These are phyloP conservation scores for Candida suzukii DNA, from an alignment of 805 yeast genomes.

Conservation along the genomic window DNA sequence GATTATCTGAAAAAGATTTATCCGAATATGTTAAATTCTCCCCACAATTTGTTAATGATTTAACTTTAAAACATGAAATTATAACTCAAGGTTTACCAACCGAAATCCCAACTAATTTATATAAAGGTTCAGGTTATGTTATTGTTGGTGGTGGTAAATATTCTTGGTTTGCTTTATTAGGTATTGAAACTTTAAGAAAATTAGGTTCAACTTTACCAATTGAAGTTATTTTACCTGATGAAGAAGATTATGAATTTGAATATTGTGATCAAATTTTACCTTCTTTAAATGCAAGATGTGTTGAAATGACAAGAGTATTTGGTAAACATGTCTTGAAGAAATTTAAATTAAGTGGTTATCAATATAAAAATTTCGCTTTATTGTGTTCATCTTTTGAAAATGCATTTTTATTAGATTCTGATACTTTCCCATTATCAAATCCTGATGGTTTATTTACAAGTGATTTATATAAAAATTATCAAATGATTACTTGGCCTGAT, in stretches of 20 bases:
- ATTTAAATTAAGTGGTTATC: conserved; percentile 56
- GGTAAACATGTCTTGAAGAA: conserved; percentile 44
- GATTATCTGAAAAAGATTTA: conserved; percentile 20
- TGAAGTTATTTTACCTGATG: conserved; percentile 72
- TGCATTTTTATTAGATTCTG: conserved; percentile 68
- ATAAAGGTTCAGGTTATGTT: conserved; percentile 43
- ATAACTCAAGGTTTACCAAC: conserved; percentile 23
- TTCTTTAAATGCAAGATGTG: conserved; percentile 55
- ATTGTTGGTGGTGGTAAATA: conserved; percentile 78
- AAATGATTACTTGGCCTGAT: conserved; percentile 73
- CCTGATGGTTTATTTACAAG: conserved; percentile 54
- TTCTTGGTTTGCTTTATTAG: conserved; percentile 62
- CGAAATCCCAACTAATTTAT: conserved; percentile 17
- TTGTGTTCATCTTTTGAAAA: conserved; percentile 68
- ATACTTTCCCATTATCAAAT: conserved; percentile 60
- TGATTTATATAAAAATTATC: conserved; percentile 46
- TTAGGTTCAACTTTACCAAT: conserved; percentile 67
- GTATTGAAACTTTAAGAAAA: conserved; percentile 58
- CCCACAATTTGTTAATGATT: conserved; percentile 24
- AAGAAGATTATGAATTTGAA: conserved; percentile 63
- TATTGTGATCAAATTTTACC: conserved; percentile 64
- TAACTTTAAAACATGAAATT: conserved; percentile 24
- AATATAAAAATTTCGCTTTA: conserved; percentile 62
- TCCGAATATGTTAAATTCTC: conserved; percentile 21
- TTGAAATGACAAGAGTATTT: conserved; percentile 52